Base-by-base conservation (phyloP, 352 stramenopile species). In the Phytophthora quininea region DNA sequence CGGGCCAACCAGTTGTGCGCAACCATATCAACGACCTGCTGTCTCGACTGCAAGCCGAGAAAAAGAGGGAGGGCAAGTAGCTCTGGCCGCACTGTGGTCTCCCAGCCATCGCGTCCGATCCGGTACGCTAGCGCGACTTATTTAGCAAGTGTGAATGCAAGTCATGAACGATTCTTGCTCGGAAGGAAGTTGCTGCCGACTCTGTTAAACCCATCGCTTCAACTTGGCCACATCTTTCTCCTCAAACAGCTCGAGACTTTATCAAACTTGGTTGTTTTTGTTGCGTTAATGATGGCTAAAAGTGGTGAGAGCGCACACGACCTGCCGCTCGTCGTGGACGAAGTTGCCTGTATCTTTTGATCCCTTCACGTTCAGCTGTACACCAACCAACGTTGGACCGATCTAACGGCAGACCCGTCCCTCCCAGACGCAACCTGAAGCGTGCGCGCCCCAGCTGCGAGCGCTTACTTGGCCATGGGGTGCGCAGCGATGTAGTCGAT, bases 401-500 rank as follows among this genome's bases (percentile, higher is more conserved):
- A 24, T 24, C 19, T 24, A 24, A 24, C 19, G 19, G 19, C 19
- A 24, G 19, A 24, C 19, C 19, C 19, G 19, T 24, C 19, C 19
- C 19, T 24, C 19, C 19, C 19, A 24, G 19, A 24, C 19, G 19
- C 19, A 24, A 24, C 19, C 19, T 24, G 19, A 24, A 24, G 19
- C 19, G 19, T 24, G 19, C 19, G 19, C 19, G 19, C 19, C 19
- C 19, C 19, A 24, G 19, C 19, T 40, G 35, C 15, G 11, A n/a
- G 24, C 30, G 53, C 82, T 96, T 99, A 99, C 91, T 99, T 99
- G 83, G 97, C 97, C 94, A 99, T 98, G 50, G 98, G 98, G 89
- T 99, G 98, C 53, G 92, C 91, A 63, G 96, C 86, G 78, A 99
- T 97, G 88, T 99, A 99, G 80, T 99, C 95, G 59, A 99, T 96